Percentiles rank a stretch among this genome's conserved stretches.
Evolutionary conservation across 1,139 yeast species (phyloP).

Genomic region (Geotrichum carabidarum): DNA sequence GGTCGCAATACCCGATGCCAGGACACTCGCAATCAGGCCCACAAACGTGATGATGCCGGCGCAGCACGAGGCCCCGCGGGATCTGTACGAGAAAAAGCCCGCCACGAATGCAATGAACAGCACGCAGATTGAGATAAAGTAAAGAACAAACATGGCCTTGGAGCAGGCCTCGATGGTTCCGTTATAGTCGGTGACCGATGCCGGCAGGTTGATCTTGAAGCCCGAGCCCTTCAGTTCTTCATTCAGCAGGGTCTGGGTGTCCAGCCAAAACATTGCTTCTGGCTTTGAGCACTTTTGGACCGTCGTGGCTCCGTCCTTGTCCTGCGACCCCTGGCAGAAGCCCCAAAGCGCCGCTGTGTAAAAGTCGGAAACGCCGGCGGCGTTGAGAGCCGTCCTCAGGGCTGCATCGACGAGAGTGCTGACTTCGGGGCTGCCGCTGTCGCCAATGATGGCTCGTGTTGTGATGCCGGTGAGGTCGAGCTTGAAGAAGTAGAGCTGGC

Average conservation of each 20-base stretch:
- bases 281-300: constrained; percentile 40
- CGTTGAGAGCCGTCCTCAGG: constrained; percentile 23
- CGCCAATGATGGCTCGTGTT: constrained; percentile 21
- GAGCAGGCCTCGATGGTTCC: constrained; percentile 41
- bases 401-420: constrained; percentile 19
- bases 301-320: constrained; percentile 34
- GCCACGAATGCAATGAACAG: constrained; percentile 41
- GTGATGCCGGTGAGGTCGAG: constrained; percentile 38
- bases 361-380: constrained; percentile 54
- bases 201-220: constrained; percentile 23
- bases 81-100: constrained; percentile 40
- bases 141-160: constrained; percentile 45
- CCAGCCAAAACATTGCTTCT: constrained; percentile 54
- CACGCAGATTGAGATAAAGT: constrained; percentile 43
- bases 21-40: constrained; percentile 19
- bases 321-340: constrained; percentile 54
- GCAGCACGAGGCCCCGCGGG: constrained; percentile 38
- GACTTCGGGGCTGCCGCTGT: constrained; percentile 21
- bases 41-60: constrained; percentile 32
- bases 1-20: constrained; percentile 45
- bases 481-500: constrained; percentile 40
- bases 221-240: constrained; percentile 39
- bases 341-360: constrained; percentile 70
- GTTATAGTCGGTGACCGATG: constrained; percentile 30
- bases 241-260: constrained; percentile 49